Conservation (phyloP, 2,329 filamentous ascomycete species). For the Neofusicoccum umdonicola region DNA sequence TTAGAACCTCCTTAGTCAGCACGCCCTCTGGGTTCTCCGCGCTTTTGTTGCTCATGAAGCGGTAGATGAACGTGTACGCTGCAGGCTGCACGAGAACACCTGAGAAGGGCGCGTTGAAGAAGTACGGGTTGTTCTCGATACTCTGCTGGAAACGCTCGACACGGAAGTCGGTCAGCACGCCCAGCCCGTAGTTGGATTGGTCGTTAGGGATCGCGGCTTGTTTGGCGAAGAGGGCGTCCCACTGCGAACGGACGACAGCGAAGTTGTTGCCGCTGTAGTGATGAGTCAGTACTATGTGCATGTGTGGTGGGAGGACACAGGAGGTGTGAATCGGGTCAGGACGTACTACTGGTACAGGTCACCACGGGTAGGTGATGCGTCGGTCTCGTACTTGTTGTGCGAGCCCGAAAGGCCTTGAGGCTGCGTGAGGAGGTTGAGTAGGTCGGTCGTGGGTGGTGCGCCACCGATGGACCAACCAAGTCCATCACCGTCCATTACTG, state of each 20-base stretch:
- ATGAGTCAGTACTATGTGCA: neutral
- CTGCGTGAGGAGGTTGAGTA: conserved; percentile 3
- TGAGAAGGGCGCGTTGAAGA: conserved; percentile 4
- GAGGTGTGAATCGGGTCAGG: too few species aligned
- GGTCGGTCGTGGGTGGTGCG: neutral
- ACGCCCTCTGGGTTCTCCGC: conserved; percentile 27
- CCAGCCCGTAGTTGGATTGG: conserved; percentile 3
- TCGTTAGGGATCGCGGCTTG: neutral
- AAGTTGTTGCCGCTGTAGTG: neutral
- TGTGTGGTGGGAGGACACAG: neutral
- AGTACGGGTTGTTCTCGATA: neutral
- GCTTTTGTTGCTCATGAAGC: conserved; percentile 33
- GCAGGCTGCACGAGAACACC: conserved; percentile 24
- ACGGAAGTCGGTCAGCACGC: conserved; percentile 1
- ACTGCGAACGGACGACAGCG: neutral
- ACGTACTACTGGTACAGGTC: conserved; percentile 1
- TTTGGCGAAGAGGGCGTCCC: conserved; percentile 4
- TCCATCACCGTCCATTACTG: conserved; percentile 4
- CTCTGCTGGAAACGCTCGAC: conserved; percentile 8
- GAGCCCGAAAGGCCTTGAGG: conserved; percentile 1
- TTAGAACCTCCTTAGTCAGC: conserved; percentile 19
- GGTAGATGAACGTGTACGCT: conserved; percentile 29
- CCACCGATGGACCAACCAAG: conserved; percentile 5
- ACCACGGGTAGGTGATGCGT: neutral
- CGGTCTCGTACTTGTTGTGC: conserved; percentile 5